These are phyloP conservation scores for Bryoglossum gracile DNA, from an alignment of 495 filamentous ascomycete genomes.

Conservation along the genomic window DNA sequence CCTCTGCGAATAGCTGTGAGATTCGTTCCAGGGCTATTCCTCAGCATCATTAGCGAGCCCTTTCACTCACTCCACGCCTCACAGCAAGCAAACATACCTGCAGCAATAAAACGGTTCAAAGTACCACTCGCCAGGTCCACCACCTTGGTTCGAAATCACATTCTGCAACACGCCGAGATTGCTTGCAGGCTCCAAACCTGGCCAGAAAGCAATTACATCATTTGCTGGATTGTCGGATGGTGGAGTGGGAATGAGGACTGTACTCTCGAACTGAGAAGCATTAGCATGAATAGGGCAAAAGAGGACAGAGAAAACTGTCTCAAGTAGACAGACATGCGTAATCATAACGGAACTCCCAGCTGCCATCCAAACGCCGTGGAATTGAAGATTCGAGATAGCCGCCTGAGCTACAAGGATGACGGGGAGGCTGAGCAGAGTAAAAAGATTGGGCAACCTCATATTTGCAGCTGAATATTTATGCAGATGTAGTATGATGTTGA, in stretches of 20 bases:
- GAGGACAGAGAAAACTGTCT: not conserved
- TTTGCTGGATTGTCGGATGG: not conserved
- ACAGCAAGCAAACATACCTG: slow-evolving; percentile 1
- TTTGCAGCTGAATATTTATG: too few relatives aligned
- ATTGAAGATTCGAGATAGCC: not conserved
- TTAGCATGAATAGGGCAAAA: not conserved
- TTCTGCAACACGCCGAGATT: slow-evolving; percentile 5
- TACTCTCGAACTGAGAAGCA: slow-evolving; percentile 8
- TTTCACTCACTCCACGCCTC: not conserved
- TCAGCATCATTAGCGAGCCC: too few relatives aligned
- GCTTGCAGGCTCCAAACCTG: slow-evolving; percentile 1
- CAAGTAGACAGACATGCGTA: not conserved
- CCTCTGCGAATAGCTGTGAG: not conserved
- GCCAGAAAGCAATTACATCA: slow-evolving; percentile 12
- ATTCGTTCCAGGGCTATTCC: not conserved
- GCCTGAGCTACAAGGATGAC: not conserved
- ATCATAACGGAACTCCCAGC: not conserved
- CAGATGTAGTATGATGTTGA: too few relatives aligned
- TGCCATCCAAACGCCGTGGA: not conserved
- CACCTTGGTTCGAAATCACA: slow-evolving; percentile 12
- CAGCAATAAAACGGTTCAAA: slow-evolving; percentile 16
- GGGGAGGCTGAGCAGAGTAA: not conserved
- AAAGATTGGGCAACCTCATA: not conserved
- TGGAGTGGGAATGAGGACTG: slow-evolving; percentile 6
- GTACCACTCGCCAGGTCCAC: slow-evolving; percentile 6